Conservation (phyloP, 2,329 filamentous ascomycete species). For the Clarireedia paspali region DNA sequence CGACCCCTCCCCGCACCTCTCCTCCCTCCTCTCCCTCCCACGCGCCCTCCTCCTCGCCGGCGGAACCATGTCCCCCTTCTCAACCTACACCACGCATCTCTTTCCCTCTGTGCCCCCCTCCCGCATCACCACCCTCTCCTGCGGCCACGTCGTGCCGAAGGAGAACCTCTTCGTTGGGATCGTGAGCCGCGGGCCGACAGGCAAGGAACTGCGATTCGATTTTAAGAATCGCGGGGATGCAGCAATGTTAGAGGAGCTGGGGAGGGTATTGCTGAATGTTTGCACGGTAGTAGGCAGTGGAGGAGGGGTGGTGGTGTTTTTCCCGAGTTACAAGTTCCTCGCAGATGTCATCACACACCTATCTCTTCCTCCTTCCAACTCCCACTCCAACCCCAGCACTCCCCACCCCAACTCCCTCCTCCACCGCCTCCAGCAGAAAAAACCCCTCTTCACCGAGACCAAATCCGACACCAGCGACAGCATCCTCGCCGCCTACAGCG, state of each 20-base stretch:
- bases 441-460: conserved; percentile 54
- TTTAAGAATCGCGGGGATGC: conserved; percentile 61
- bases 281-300: conserved; percentile 75
- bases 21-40: conserved; percentile 75
- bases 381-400: background rate
- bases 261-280: conserved; percentile 62
- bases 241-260: conserved; percentile 66
- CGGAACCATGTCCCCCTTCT: conserved; percentile 95
- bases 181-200: conserved; percentile 42
- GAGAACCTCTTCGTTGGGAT: conserved; percentile 75
- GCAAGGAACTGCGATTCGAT: conserved; percentile 72
- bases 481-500: conserved; percentile 64
- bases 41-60: conserved; percentile 85
- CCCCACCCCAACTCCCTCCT: conserved; percentile 39
- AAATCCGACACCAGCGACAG: conserved; percentile 47
- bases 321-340: conserved; percentile 89
- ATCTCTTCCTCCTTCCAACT: conserved; percentile 43
- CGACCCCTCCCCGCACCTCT: conserved; percentile 86
- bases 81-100: conserved; percentile 79
- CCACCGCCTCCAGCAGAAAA: conserved; percentile 49
- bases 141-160: conserved; percentile 84
- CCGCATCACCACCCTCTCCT: conserved; percentile 75
- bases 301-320: conserved; percentile 89
- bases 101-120: conserved; percentile 63
- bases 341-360: conserved; percentile 54